Base-by-base conservation (phyloP, 768 basidiomycete species). In the Lyophyllum atratum region DNA sequence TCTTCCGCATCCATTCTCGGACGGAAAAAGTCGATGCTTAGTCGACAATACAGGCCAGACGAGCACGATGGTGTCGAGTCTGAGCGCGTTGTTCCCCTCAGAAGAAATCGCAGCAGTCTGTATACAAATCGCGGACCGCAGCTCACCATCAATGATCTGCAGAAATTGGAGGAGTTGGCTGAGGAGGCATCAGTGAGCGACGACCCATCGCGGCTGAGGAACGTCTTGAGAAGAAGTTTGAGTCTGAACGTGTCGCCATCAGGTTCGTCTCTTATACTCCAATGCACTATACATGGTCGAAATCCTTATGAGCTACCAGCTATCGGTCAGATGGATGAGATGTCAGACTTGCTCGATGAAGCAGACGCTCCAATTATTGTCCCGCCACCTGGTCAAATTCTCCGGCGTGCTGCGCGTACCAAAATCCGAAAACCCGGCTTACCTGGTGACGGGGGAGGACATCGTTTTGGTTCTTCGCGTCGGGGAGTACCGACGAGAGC, bases 11-110 rank as follows among this genome's bases (percentile, higher is more conserved):
- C 77, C 1, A 74, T 76, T 39, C 81, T 97, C n/a, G 86, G 82
- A 37, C 85, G 95, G 59, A 95, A 89, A 79, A 85, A 87, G 71
- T 95, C 93, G 1, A 95, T 98, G 95, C 84, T 99, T 25, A 92
- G 92, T 64, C 83, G 92, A 59, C 96, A 96, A 72, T 98, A 98
- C 74, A 83, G 84, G 49, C 97, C 97, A 21, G 73, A 82, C 39
- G 84, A 86, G 55, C 82, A 86, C 58, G 94, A 96, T 68, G 85
- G 84, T 19, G 79, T 86, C 37, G 92, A 92, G 68, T 82, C 89
- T 58, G 83, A 77, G 68, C 64, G 82, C 40, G 68, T 92, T 45
- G 79, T 92, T 46, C 87, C 89, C 19, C 75, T 92, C 40, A 83
- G 83, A 57, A 76, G 87, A 53, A 88, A 85, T 67, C 82, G 87